A percentile compares a stretch with the other conserved stretches of the same genome.
Evolutionary conservation across 2,329 filamentous ascomycete genomes (phyloP).

Genomic region (Fusarium tanahbumbuense): DNA sequence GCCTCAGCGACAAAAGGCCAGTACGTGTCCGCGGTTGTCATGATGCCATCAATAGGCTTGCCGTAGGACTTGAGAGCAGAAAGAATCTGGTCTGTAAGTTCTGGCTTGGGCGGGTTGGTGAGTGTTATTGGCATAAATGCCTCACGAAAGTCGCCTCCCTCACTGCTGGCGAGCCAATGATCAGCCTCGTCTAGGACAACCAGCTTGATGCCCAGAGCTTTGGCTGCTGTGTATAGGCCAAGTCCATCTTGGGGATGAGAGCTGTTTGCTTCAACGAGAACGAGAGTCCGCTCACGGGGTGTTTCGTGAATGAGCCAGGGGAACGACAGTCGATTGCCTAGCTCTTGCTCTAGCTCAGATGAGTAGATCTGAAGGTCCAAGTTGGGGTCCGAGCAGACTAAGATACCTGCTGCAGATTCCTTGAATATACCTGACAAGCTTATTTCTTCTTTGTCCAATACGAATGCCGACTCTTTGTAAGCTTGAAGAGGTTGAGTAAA

Average conservation of each 20-base stretch:
- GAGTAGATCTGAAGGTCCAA: neutral
- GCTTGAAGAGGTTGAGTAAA: neutral
- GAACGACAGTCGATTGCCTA: slow-evolving; percentile 13
- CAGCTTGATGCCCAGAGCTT: slow-evolving; percentile 9
- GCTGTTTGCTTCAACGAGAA: slow-evolving; percentile 14
- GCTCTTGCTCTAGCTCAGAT: slow-evolving; percentile 5
- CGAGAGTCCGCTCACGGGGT: neutral
- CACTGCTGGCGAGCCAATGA: neutral
- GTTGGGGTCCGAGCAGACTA: neutral
- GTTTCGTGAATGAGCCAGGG: slow-evolving; percentile 6
- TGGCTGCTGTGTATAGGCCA: slow-evolving; percentile 4
- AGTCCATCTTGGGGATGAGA: slow-evolving; percentile 13
- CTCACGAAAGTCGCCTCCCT: neutral
- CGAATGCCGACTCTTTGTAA: neutral
- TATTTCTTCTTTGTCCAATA: neutral
- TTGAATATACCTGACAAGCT: neutral
- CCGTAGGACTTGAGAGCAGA: neutral
- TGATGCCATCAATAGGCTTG: slow-evolving; percentile 8
- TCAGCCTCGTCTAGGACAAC: slow-evolving; percentile 1
- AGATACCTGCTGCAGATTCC: neutral
- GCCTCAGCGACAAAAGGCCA: slow-evolving; percentile 17
- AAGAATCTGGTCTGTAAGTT: neutral
- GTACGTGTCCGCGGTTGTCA: slow-evolving; percentile 12
- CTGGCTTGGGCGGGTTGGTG: neutral
- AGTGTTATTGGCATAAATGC: neutral